phyloP scores from a whole-genome alignment of 345 rosid genomes.

The Turnera subulata region DNA sequence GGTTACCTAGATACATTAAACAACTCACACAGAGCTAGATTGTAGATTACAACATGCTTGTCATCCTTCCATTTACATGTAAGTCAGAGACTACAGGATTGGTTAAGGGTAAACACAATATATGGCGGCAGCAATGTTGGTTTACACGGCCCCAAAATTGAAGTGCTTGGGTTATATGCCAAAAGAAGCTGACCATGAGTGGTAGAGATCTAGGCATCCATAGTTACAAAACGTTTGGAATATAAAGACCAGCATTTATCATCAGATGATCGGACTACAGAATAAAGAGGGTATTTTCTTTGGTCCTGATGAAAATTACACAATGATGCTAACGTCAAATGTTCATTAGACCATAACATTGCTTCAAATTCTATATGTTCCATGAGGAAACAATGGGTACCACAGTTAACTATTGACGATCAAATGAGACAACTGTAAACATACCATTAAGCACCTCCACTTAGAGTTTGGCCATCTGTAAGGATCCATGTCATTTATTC shows the following conservation, averaged over 20 bases:
- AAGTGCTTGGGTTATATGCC: too few relatives aligned
- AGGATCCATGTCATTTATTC: conserved; percentile 67
- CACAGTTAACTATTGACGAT: too few relatives aligned
- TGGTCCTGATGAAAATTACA: too few relatives aligned
- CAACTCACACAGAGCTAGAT: not conserved
- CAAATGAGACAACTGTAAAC: too few relatives aligned
- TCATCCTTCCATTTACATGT: not conserved
- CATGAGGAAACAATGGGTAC: too few relatives aligned
- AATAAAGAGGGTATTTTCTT: not conserved
- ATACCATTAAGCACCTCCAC: conserved; percentile 89
- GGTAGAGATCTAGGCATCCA: not conserved
- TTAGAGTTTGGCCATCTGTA: conserved; percentile 86
- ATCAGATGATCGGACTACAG: not conserved
- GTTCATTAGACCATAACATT: not conserved
- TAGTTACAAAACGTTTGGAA: not conserved
- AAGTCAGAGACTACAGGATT: too few relatives aligned
- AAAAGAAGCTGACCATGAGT: too few relatives aligned
- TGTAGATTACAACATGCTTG: not conserved
- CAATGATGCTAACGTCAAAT: not conserved
- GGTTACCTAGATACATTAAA: not conserved
- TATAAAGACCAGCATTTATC: not conserved
- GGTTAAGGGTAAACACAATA: too few relatives aligned
- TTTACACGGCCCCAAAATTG: too few relatives aligned
- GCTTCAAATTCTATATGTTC: too few relatives aligned
- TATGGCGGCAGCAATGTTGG: too few relatives aligned